Evolutionary conservation across 2,329 filamentous ascomycete genomes (phyloP).

Genomic region (Colletotrichum abscissum): DNA sequence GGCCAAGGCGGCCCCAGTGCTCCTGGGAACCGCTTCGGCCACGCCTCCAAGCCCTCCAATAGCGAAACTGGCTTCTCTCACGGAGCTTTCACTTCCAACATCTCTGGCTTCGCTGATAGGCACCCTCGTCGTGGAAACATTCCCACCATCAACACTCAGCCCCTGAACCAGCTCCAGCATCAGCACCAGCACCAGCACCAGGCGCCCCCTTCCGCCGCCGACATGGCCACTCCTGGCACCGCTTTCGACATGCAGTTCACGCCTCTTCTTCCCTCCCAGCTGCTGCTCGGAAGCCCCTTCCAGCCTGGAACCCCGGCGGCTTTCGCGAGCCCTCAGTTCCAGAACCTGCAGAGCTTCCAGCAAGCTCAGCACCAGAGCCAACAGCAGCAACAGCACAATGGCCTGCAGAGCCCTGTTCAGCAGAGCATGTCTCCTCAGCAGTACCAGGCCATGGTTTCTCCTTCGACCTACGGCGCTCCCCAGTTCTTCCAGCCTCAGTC

Average conservation of each 20-base stretch:
- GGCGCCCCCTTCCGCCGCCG: slow-evolving; percentile 67
- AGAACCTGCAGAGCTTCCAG: slow-evolving; percentile 83
- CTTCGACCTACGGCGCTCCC: slow-evolving; percentile 82
- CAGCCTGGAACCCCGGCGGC: slow-evolving; percentile 92
- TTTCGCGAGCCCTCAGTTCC: slow-evolving; percentile 92
- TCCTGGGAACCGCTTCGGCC: slow-evolving; percentile 72
- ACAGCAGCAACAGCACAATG: slow-evolving; percentile 67
- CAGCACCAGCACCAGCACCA: slow-evolving; percentile 46
- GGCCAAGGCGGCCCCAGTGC: slow-evolving; percentile 68
- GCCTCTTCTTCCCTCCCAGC: slow-evolving; percentile 90
- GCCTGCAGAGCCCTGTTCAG: slow-evolving; percentile 80
- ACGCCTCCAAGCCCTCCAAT: slow-evolving; percentile 83
- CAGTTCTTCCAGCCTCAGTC: slow-evolving; percentile 92
- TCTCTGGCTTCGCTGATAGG: slow-evolving; percentile 86
- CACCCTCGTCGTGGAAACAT: slow-evolving; percentile 88
- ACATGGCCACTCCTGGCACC: slow-evolving; percentile 88
- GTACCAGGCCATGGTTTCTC: slow-evolving; percentile 88
- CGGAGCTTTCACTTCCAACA: slow-evolving; percentile 89
- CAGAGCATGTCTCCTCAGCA: slow-evolving; percentile 82
- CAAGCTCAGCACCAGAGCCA: slow-evolving; percentile 64
- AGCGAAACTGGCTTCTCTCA: slow-evolving; percentile 93
- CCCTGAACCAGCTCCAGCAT: slow-evolving; percentile 41
- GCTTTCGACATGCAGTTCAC: slow-evolving; percentile 99
- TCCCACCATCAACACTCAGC: slow-evolving; percentile 86
- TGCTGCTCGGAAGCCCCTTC: slow-evolving; percentile 95